Base-by-base conservation (phyloP, 345 rosid species). In the Nephelium lappaceum region DNA sequence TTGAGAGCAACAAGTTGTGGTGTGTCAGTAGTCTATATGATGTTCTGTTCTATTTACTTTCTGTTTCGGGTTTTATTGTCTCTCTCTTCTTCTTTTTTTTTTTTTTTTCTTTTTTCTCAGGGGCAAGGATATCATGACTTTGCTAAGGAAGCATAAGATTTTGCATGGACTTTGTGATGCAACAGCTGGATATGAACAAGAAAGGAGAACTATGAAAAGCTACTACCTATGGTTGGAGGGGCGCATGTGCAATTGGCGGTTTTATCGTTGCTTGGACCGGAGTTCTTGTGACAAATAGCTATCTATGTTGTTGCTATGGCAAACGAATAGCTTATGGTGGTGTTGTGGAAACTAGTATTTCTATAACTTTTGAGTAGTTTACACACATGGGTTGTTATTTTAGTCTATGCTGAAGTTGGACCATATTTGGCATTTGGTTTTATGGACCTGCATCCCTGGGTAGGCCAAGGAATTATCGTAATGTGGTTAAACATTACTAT, bases 71-170 rank as follows among this genome's bases (percentile, higher is more conserved):
- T 36, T 49, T 66, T 49, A 27, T 24, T 19, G 3, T 58, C 3
- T 57, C 31, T n/a, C 16, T 47, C 27, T 24, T 64, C n/a, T n/a
- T n/a, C n/a, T n/a, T n/a, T n/a, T n/a, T n/a, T n/a, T n/a, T n/a
- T n/a, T n/a, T n/a, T n/a, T n/a, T n/a, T n/a, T n/a, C n/a, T 25
- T 15, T 21, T 66, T 8, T 8, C 3, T 21, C 57, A 67, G 53
- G 73, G 36, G 27, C 42, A 5, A 25, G 19, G 8, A 10, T 10
- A 18, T 57, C 5, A 18, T 64, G 18, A 39, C 78, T 78, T 64
- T 16, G 84, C 71, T 6, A 57, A 18, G 12, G 24, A 67, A 47
- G 72, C 53, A 36, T 53, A 31, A 53, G 38, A 21, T 49, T 53
- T 21, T 51, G 53, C 19, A 38, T n/a, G 65, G 65, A 15, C 21